Base-by-base conservation (phyloP, 129 eudicot genomes). In the Saposhnikovia divaricata region DNA sequence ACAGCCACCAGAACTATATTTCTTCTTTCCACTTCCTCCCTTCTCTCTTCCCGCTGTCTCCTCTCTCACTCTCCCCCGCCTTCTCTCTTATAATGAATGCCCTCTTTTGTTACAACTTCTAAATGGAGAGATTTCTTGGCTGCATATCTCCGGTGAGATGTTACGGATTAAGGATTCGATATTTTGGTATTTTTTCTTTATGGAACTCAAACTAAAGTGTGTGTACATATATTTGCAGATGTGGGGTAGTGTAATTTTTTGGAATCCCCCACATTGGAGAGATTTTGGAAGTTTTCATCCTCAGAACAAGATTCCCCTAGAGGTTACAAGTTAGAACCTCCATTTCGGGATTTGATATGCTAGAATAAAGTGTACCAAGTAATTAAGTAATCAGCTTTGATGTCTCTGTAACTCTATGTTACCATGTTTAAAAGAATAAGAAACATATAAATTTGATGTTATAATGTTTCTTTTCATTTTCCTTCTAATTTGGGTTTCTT, bases 181-280 rank as follows among this genome's bases (percentile, higher is more conserved):
- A 18, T n/a, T n/a, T 14, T 14, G 6, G n/a, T n/a, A 3, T 46
- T 75, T 75, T 74, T 75, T 46, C 50, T 75, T 3, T n/a, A 9
- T 74, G 28, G 50, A n/a, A 44, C 55, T 45, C 57, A 6, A 13
- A 40, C 21, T 74, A 74, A 74, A 12, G 39, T 51, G 28, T 39
- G 81, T 31, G 45, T 40, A 81, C 47, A 15, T 38, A 81, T 78
- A 79, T n/a, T 86, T 86, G 71, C 89, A 95, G 99, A 92, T 93
- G 94, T 95, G 99, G 99, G 99, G 99, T 75, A 90, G 99, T 85
- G 89, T 95, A 77, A 89, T 88, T 78, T 95, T 95, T 80, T 90
- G 94, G 91, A 95, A 95, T 78, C 96, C 97, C 66, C 83, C 91
- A 11, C 89, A 85, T 76, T 95, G 96, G 72, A 86, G 79, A 78